phyloP scores from a whole-genome alignment of 2,329 filamentous ascomycete species.

The Microthyrium microscopicum region DNA sequence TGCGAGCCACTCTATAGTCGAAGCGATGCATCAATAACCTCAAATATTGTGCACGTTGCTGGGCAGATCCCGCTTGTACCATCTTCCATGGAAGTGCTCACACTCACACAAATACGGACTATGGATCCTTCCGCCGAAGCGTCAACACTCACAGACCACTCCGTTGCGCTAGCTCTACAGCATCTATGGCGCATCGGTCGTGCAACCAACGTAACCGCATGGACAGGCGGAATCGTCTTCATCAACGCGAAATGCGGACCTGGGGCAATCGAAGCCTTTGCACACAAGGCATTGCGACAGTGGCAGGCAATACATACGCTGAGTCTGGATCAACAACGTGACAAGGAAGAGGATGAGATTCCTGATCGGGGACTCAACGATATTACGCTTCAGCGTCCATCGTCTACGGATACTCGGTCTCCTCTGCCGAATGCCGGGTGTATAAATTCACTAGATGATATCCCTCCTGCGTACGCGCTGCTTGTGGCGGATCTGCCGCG shows the following conservation, averaged over 20 bases:
- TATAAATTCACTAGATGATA: slow-evolving; percentile 4
- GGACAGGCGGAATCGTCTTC: slow-evolving; percentile 62
- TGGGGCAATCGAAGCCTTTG: slow-evolving; percentile 14
- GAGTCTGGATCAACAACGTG: slow-evolving; percentile 21
- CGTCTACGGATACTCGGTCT: slow-evolving; percentile 12
- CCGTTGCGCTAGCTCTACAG: slow-evolving; percentile 62
- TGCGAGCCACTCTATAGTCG: slow-evolving; percentile 28
- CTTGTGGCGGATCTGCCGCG: slow-evolving; percentile 66
- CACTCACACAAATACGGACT: slow-evolving; percentile 10
- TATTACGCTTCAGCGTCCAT: slow-evolving; percentile 23
- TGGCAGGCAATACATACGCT: slow-evolving; percentile 25
- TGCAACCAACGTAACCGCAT: slow-evolving; percentile 56
- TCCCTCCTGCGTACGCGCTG: slow-evolving; percentile 54
- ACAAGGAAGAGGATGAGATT: slow-evolving; percentile 26
- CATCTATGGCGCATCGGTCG: slow-evolving; percentile 73
- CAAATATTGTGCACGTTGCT: slow-evolving; percentile 47
- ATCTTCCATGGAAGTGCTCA: slow-evolving; percentile 50
- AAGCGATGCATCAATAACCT: neutral
- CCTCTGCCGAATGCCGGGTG: slow-evolving; percentile 27
- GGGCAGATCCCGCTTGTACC: slow-evolving; percentile 86
- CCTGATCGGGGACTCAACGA: slow-evolving; percentile 52
- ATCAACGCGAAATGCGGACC: slow-evolving; percentile 29
- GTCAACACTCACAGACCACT: slow-evolving; percentile 36
- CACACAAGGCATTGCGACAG: slow-evolving; percentile 21
- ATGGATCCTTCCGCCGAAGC: slow-evolving; percentile 9